phyloP scores from a whole-genome alignment of 129 eudicot species.

The Artemisia tridentata region DNA sequence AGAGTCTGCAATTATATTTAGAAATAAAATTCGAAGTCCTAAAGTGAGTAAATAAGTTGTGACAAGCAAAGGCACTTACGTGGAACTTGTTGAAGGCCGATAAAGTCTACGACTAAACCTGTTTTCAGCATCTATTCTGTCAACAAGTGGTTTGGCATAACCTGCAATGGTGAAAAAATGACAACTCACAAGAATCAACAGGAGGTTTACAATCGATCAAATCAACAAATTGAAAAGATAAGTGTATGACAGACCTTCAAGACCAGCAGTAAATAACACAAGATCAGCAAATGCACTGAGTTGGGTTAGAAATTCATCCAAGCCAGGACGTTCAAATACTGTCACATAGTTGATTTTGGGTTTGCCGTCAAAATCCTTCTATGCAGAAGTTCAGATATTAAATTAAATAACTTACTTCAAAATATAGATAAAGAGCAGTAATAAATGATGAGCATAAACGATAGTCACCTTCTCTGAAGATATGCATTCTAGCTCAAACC shows the following conservation, averaged over 20 bases:
- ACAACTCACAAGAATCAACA: conserved; percentile 12
- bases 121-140: conserved; percentile 76
- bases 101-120: conserved; percentile 72
- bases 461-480: conserved; percentile 81
- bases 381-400: conserved; percentile 25
- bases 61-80: conserved; percentile 53
- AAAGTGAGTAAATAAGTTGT: not conserved
- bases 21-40: no score
- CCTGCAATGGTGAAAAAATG: conserved; percentile 43
- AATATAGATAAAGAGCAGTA: conserved; percentile 5
- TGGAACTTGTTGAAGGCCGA: conserved; percentile 91
- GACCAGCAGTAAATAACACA: conserved; percentile 93
- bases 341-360: conserved; percentile 95
- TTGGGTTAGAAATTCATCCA: conserved; percentile 73
- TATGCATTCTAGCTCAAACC: conserved; percentile 95
- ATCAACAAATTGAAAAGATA: not conserved
- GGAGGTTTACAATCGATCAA: conserved; percentile 1
- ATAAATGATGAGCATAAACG: conserved; percentile 6
- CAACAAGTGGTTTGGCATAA: conserved; percentile 98
- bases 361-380: conserved; percentile 88
- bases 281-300: conserved; percentile 90
- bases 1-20: no score
- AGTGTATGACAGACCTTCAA: conserved; percentile 65
- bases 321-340: conserved; percentile 96
- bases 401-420: conserved; percentile 1